phyloP scores from a whole-genome alignment of 176 grass and related monocot genomes.

The Oryza nivara region DNA sequence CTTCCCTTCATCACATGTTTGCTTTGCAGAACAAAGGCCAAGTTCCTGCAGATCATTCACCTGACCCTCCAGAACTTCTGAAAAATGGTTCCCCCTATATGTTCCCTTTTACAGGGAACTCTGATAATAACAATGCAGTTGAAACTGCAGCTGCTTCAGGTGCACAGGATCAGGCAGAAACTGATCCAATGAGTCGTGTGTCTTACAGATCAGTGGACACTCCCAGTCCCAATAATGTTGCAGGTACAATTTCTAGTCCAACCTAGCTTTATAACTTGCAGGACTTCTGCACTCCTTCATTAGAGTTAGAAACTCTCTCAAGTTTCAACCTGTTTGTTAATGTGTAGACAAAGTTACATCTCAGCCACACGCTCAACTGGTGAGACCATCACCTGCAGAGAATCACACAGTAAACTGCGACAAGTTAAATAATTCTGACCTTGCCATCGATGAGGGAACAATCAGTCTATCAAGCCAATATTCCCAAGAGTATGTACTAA shows the following conservation, averaged over 20 bases:
- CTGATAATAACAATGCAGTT: conserved; percentile 30
- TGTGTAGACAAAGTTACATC: conserved; percentile 54
- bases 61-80: conserved; percentile 53
- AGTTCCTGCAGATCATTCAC: conserved; percentile 37
- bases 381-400: conserved; percentile 43
- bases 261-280: not conserved
- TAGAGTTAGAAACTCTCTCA: not conserved
- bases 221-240: conserved; percentile 32
- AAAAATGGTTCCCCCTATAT: conserved; percentile 52
- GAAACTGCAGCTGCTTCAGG: conserved; percentile 40
- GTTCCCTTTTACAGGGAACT: conserved; percentile 40
- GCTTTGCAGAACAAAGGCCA: conserved; percentile 51
- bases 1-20: not conserved
- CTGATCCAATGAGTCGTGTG: conserved; percentile 36
- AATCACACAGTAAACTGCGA: conserved; percentile 37
- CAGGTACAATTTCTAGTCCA: conserved; percentile 37
- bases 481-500: conserved; percentile 70
- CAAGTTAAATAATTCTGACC: conserved; percentile 58
- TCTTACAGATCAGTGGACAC: conserved; percentile 50
- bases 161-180: conserved; percentile 33
- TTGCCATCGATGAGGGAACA: conserved; percentile 79
- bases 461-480: conserved; percentile 83
- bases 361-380: conserved; percentile 36
- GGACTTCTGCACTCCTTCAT: not conserved
- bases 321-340: not conserved